A percentile compares a stretch with the other conserved stretches of the same genome.
These are phyloP conservation scores for Juglanconis juglandina DNA, from an alignment of 2,329 filamentous ascomycete genomes.

Conservation along the genomic window DNA sequence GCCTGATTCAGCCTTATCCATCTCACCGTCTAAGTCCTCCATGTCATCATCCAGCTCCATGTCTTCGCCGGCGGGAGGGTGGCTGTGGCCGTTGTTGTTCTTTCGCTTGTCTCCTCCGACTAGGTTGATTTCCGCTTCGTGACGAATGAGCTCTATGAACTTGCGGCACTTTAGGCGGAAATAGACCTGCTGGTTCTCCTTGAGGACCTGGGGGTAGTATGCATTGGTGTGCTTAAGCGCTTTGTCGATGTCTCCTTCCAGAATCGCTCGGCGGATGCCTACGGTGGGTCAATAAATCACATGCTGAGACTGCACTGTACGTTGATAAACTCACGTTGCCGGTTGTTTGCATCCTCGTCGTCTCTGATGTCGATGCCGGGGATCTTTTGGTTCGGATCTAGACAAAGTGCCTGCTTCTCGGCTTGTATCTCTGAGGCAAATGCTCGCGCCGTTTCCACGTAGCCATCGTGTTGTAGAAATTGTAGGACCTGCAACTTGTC, in stretches of 20 bases:
- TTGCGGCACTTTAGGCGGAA: constrained; percentile 87
- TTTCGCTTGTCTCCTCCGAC: constrained; percentile 40
- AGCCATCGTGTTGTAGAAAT: constrained; percentile 91
- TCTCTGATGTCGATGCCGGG: constrained; percentile 67
- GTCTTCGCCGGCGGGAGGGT: constrained; percentile 43
- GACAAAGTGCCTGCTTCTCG: constrained; percentile 68
- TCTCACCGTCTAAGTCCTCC: constrained; percentile 32
- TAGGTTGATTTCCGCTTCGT: constrained; percentile 62
- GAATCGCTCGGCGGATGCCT: constrained; percentile 83
- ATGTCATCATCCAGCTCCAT: constrained; percentile 57
- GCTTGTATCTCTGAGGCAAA: constrained; percentile 78
- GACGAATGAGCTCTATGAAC: constrained; percentile 91
- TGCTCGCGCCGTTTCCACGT: constrained; percentile 85
- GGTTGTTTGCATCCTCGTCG: constrained; percentile 79
- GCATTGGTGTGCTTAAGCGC: constrained; percentile 77
- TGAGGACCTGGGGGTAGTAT: constrained; percentile 77
- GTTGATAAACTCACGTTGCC: constrained; percentile 67
- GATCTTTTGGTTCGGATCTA: constrained; percentile 50
- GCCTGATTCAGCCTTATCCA: constrained; percentile 17
- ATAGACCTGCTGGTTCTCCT: constrained; percentile 76
- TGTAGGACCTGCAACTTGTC: constrained; percentile 56
- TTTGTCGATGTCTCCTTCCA: constrained; percentile 88
- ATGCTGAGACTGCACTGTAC: background rate
- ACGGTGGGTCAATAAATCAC: constrained; percentile 11
- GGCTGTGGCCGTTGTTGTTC: constrained; percentile 39